Percentiles rank a stretch among this genome's conserved stretches.
Evolutionary conservation across 345 rosid species (phyloP).

Genomic region (Lepidium didymum): DNA sequence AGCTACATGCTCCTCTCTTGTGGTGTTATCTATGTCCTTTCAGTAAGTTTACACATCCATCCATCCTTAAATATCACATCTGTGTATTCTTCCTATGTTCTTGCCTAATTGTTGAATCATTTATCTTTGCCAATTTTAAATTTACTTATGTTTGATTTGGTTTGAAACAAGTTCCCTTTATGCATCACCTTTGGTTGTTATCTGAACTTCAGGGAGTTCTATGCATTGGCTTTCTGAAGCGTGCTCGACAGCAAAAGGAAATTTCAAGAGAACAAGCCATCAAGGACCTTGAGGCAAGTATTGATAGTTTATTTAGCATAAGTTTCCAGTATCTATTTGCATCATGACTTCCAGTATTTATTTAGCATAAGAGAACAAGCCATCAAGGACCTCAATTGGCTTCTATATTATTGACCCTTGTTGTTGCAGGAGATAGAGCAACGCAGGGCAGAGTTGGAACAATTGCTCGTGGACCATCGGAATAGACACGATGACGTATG

Average conservation of each 20-base stretch:
- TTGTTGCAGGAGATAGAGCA: conserved; percentile 61
- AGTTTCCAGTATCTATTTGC: neutral
- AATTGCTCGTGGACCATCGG: conserved; percentile 55
- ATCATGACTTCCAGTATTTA: too few relatives aligned
- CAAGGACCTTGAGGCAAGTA: conserved; percentile 74
- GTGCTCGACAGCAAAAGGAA: conserved; percentile 61
- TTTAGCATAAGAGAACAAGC: too few relatives aligned
- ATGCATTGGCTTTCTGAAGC: conserved; percentile 86
- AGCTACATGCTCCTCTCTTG: conserved; percentile 89
- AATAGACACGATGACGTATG: conserved; percentile 13
- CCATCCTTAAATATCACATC: neutral
- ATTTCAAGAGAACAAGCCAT: conserved; percentile 73
- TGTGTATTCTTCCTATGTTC: neutral
- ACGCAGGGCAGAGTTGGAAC: conserved; percentile 85
- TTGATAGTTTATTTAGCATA: neutral
- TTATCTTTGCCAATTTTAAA: neutral
- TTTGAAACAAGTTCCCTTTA: neutral
- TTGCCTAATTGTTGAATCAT: neutral
- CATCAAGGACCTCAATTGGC: neutral
- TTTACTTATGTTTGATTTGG: neutral
- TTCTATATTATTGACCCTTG: neutral
- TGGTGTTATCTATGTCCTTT: conserved; percentile 65
- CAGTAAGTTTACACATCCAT: conserved; percentile 36
- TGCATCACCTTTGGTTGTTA: neutral
- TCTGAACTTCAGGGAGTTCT: conserved; percentile 56